Base-by-base conservation (phyloP, 2,329 filamentous ascomycete genomes). In the Sphaerulina musiva region DNA sequence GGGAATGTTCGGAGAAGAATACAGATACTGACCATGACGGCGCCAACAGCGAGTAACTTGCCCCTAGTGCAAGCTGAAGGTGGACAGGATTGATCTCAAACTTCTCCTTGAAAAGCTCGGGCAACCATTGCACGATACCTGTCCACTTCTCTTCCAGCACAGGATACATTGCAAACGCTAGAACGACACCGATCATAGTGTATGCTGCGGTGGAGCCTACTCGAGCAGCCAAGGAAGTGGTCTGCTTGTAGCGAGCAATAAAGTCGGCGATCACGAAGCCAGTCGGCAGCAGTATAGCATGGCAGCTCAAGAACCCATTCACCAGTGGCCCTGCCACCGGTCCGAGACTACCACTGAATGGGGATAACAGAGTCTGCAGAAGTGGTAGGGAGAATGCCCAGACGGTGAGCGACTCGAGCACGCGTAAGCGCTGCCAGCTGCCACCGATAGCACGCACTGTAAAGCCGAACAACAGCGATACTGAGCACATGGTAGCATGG, bases 341-440 rank as follows among this genome's bases (percentile, higher is more conserved):
- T 0, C 87, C 87, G 17, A 95, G 72, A 7, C 72, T 63, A 4
- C 75, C 77, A 70, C 87, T 95, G 66, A 80, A 75, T 51, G 78
- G 74, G 66, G 85, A 86, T n/a, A 93, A 70, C 44, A 84, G 77
- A 66, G 80, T 86, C 68, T 96, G 89, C 12, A 86, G 70, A 7
- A 81, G 75, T 0, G 91, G 91, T 23, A 87, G 81, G 73, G 83
- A 90, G 56, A 86, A 79, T 4, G 89, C 87, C 41, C 93, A 72
- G 7, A 95, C 72, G 3, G 90, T 34, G 6, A 54, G 26, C 31
- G 40, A 43, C 39, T 42, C 46, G 11, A 51, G 36, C 6, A 48
- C 40, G 14, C 43, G 11, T 9, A 34, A 40, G 8, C n/a, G 29
- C 36, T 42, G 46, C 32, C 42, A 10, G 6, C 39, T 23, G 14